Evolutionary conservation across 139 green algal genomes (phyloP), one percentile per base, ranked within the genome.

Genomic region (Marvania coccoides): DNA sequence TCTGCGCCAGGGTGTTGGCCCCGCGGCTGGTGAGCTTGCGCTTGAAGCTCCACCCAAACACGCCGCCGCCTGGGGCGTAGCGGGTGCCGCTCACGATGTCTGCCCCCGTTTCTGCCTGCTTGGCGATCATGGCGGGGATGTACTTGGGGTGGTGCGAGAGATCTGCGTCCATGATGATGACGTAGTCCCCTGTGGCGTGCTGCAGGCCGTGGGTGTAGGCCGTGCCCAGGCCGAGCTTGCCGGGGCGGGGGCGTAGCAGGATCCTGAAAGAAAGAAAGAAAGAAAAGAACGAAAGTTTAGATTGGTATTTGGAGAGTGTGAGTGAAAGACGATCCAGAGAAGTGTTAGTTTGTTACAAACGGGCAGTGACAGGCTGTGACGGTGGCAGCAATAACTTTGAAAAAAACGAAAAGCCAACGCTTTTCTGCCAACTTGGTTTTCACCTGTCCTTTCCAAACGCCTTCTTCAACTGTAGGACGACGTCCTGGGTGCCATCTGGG

Each of bases 161-260:
- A 68, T 99, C 94, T 9, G 93, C 93, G 51, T 98, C 94, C 91
- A 99, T 97, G 26, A 99, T 76, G 38, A 98, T 78, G 2, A 98
- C 74, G 53, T 85, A 95, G 47, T 89, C 63, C 1, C 90, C 93
- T 3, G 26, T 48, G 0, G 87, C 83, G 63, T 75, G 66, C 53
- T 79, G 51, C n/a, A 93, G 72, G 2, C 86, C 87, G 65, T 91
- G 77, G 42, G 78, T 71, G 48, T 94, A 93, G 5, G 87, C 84
- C 6, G 84, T 89, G 23, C 83, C 90, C 19, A 97, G 74, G 6
- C 90, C 90, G 38, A 94, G 70, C 74, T 97, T 97, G 14, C 79
- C 78, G 9, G 76, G 30, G 2, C 90, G 72, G 6, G 73, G 35
- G 28, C 72, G 51, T 14, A 96, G 75, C 7, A 83, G 42, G 61